Conservation (phyloP, 2,329 filamentous ascomycete species). For the Hypomyces perniciosus region DNA sequence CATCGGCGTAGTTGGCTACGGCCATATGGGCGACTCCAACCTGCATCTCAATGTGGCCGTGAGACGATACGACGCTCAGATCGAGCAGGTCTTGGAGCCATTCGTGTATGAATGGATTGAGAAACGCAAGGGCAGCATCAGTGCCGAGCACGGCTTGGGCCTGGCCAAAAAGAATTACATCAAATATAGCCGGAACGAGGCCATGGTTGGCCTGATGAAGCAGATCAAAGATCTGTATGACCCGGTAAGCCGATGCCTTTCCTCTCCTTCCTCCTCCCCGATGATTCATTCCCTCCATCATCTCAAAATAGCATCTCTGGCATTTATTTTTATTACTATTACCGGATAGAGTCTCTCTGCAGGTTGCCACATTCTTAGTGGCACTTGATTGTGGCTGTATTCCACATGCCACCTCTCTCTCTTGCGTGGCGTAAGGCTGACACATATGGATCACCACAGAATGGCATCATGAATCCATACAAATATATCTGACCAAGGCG, state of each 20-base stretch:
- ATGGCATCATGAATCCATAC: slow-evolving; percentile 98
- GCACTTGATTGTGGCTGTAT: background rate
- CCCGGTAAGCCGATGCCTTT: slow-evolving; percentile 58
- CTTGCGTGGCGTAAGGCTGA: slow-evolving; percentile 19
- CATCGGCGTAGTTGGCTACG: slow-evolving; percentile 88
- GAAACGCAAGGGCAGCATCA: slow-evolving; percentile 84
- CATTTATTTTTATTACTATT: too few relatives aligned
- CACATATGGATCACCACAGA: slow-evolving; percentile 47
- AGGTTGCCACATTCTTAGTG: too few relatives aligned
- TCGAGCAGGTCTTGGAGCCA: slow-evolving; percentile 84
- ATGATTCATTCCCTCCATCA: background rate
- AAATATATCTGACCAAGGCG: slow-evolving; percentile 66
- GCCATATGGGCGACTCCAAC: slow-evolving; percentile 97
- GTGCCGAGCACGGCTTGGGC: slow-evolving; percentile 90
- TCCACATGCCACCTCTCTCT: background rate
- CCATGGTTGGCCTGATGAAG: slow-evolving; percentile 86
- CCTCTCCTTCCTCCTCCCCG: slow-evolving; percentile 5
- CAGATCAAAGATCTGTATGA: slow-evolving; percentile 92
- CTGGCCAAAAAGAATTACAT: slow-evolving; percentile 95
- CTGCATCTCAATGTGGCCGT: slow-evolving; percentile 87
- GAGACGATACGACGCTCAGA: slow-evolving; percentile 74
- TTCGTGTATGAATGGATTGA: slow-evolving; percentile 98
- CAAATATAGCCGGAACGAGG: slow-evolving; percentile 83
- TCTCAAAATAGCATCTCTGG: background rate
- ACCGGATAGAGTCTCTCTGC: too few relatives aligned